Conservation (phyloP, 805 yeast species). For the Candida adriatica region DNA sequence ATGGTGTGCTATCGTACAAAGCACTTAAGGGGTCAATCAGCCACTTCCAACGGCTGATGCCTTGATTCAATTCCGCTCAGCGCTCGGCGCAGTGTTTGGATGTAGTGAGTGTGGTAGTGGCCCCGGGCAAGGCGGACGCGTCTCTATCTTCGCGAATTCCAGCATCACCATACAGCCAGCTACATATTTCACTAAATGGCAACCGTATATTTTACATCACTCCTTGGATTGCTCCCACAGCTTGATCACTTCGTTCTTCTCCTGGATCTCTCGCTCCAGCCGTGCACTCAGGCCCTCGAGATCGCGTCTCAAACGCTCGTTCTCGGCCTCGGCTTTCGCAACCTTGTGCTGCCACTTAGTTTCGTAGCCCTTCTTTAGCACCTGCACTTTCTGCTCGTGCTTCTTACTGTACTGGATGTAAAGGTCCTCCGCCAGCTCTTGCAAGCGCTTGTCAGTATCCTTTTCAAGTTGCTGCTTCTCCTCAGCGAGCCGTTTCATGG, state of each 20-base stretch:
- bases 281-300: constrained; percentile 44
- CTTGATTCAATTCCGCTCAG: too few species aligned
- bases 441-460: constrained; percentile 47
- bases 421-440: constrained; percentile 60
- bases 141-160: too few species aligned
- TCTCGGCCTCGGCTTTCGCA: constrained; percentile 35
- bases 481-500: constrained; percentile 24
- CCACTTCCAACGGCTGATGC: too few species aligned
- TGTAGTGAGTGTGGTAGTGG: too few species aligned
- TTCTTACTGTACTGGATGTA: constrained; percentile 71
- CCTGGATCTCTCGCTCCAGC: constrained; percentile 44
- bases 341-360: constrained; percentile 41
- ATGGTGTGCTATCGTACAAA: too few species aligned
- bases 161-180: too few species aligned
- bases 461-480: constrained; percentile 35
- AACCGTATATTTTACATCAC: too few species aligned
- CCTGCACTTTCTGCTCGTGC: constrained; percentile 64
- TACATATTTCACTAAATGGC: too few species aligned
- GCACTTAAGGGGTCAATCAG: too few species aligned
- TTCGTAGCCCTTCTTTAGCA: constrained; percentile 53
- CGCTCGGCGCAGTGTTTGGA: too few species aligned
- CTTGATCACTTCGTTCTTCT: constrained; percentile 49
- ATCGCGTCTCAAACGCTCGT: constrained; percentile 41
- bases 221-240: constrained; percentile 35
- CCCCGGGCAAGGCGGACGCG: too few species aligned